A percentile compares a stretch with the other conserved stretches of the same genome.
Evolutionary conservation across 2,329 filamentous ascomycete species (phyloP).

Genomic region (Elsinoe necatrix): DNA sequence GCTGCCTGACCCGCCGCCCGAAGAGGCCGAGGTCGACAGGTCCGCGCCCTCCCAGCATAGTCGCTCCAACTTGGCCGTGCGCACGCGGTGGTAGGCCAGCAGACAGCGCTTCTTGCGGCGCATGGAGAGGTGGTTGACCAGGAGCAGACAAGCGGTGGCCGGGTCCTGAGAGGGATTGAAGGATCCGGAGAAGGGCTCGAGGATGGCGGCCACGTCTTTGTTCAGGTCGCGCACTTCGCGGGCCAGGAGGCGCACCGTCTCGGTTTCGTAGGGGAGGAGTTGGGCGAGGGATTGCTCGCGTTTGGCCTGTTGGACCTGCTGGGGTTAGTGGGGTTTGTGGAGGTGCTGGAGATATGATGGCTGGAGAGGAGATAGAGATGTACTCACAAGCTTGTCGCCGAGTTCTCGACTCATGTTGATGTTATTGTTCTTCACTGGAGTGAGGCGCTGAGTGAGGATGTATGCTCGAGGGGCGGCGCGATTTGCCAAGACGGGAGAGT

Average conservation of each 20-base stretch:
- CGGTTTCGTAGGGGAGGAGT: slow-evolving; percentile 85
- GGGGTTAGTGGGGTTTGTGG: background rate
- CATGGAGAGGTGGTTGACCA: slow-evolving; percentile 93
- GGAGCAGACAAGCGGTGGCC: slow-evolving; percentile 74
- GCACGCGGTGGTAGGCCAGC: slow-evolving; percentile 83
- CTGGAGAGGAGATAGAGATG: slow-evolving; percentile 21
- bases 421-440: background rate
- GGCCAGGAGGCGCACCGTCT: slow-evolving; percentile 77
- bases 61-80: slow-evolving; percentile 85
- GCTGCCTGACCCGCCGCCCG: slow-evolving; percentile 35
- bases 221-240: slow-evolving; percentile 91
- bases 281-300: slow-evolving; percentile 78
- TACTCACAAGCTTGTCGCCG: slow-evolving; percentile 78
- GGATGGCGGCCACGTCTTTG: slow-evolving; percentile 68
- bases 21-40: slow-evolving; percentile 57
- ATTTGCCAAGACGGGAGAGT: slow-evolving; percentile 11
- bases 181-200: slow-evolving; percentile 69
- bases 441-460: background rate
- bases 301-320: slow-evolving; percentile 91
- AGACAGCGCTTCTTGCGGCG: slow-evolving; percentile 92
- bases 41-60: slow-evolving; percentile 88
- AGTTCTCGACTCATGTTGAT: slow-evolving; percentile 73
- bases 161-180: slow-evolving; percentile 81
- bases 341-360: background rate
- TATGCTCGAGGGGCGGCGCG: slow-evolving; percentile 7